Evolutionary conservation across 495 filamentous ascomycete genomes (phyloP), one percentile per base, ranked within the genome.

Genomic region (Delitschia confertaspora): DNA sequence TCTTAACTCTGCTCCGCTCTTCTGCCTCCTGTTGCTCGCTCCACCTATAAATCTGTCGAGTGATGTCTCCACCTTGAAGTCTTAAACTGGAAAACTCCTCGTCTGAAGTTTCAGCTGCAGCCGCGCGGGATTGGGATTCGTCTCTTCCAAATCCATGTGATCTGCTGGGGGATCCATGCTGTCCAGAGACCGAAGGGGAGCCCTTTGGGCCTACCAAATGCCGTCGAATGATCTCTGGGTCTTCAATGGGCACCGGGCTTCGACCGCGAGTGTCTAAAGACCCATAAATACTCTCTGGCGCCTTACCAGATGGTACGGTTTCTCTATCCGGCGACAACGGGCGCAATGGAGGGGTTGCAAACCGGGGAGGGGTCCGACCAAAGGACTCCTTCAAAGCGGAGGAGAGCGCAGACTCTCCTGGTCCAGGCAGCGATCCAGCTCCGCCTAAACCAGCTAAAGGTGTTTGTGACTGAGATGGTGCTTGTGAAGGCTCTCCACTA

Each of bases 61-160:
- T 95, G 27, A 95, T 81, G 60, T 98, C 91, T 25, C 91, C 91
- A 22, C 91, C 91, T 55, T 95, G 93, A 31, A 96, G 65, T 53
- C 77, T 77, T 51, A 98, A 62, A 63, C 88, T 95, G 20, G 88
- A 95, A 59, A 98, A 98, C 55, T 93, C 85, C 20, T 88, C 83
- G 9, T 79, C 75, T 5, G 36, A 42, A 16, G 72, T 76, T 1
- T 33, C 43, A 8, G 38, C 42, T 6, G 33, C 46, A 1, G 31
- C 31, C 19, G 26, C 45, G 21, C 51, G 1, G 1, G 10, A 13
- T 8, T 40, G 23, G 3, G 42, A 40, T 23, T 49, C 55, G 9
- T 53, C 42, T 10, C 35, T 34, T 24, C 13, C 33, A 7, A 19
- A 38, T 1, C 42, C 35, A 4, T 47, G 38, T 24, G 47, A 47